These are phyloP conservation scores for Eutrema yunnanense DNA, from an alignment of 345 rosid species.

Conservation along the genomic window DNA sequence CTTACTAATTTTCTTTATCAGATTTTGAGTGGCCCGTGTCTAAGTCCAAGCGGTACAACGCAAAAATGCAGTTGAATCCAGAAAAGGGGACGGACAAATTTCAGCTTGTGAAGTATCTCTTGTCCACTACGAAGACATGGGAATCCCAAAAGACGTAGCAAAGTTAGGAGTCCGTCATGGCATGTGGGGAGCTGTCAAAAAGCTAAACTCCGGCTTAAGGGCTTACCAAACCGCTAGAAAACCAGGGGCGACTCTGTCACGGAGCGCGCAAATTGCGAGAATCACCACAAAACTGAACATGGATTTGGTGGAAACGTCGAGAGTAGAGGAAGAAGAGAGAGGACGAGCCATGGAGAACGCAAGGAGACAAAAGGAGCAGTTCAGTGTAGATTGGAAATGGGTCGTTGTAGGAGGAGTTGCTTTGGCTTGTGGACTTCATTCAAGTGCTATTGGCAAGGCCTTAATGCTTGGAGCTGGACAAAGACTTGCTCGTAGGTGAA, in stretches of 20 bases:
- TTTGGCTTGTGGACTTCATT: conserved; percentile 62
- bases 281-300: conserved; percentile 56
- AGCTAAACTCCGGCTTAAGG: conserved; percentile 75
- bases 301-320: conserved; percentile 36
- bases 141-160: conserved; percentile 95
- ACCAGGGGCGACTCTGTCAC: conserved; percentile 50
- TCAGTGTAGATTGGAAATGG: conserved; percentile 74
- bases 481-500: conserved; percentile 72
- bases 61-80: conserved; percentile 65
- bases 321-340: conserved; percentile 37
- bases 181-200: conserved; percentile 97
- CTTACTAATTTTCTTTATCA: background rate
- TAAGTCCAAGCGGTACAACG: background rate
- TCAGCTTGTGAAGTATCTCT: conserved; percentile 87
- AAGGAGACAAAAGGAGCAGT: conserved; percentile 16
- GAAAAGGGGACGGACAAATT: conserved; percentile 72
- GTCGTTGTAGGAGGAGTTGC: conserved; percentile 78
- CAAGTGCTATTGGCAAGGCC: conserved; percentile 68
- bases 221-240: conserved; percentile 76
- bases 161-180: conserved; percentile 91
- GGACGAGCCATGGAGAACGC: background rate
- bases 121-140: conserved; percentile 94
- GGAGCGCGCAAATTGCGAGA: conserved; percentile 64
- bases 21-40: background rate
- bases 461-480: conserved; percentile 74